phyloP scores from a whole-genome alignment of 1,284 basidiomycete genomes.

The Termitomyces sp. region DNA sequence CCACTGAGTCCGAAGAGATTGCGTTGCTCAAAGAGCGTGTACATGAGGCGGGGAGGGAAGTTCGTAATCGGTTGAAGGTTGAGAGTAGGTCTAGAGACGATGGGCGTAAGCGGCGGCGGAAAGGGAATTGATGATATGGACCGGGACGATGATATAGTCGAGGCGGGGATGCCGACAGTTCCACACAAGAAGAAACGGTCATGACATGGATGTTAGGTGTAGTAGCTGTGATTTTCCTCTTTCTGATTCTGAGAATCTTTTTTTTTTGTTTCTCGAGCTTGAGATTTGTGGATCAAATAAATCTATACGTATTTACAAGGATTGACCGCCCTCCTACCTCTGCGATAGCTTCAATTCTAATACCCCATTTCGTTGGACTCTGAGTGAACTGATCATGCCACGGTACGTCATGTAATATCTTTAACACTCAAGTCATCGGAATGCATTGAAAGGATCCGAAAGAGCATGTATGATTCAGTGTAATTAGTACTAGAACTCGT shows the following conservation, averaged over 20 bases:
- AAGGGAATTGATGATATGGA: conserved; percentile 21
- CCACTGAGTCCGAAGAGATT: conserved; percentile 86
- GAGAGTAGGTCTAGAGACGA: neutral
- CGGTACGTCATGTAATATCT: conserved; percentile 41
- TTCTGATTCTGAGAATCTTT: conserved; percentile 2
- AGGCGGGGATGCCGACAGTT: neutral
- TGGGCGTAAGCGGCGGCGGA: conserved; percentile 45
- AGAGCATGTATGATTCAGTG: conserved; percentile 25
- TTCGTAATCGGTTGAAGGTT: conserved; percentile 67
- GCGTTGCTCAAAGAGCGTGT: conserved; percentile 85
- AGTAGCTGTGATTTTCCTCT: neutral
- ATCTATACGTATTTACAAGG: neutral
- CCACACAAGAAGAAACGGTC: neutral
- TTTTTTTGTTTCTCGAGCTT: neutral
- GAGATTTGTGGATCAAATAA: neutral
- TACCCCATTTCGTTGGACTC: conserved; percentile 51
- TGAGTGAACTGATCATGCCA: conserved; percentile 60
- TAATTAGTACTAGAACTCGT: too few relatives aligned
- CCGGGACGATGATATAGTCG: neutral
- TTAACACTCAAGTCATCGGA: conserved; percentile 52
- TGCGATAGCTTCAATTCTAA: conserved; percentile 61
- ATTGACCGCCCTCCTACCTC: conserved; percentile 40
- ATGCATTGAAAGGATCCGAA: conserved; percentile 55
- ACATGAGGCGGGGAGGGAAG: conserved; percentile 81
- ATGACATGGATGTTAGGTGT: neutral